Evolutionary conservation across 768 basidiomycete species (phyloP).

Genomic region (Boletus insuetus): DNA sequence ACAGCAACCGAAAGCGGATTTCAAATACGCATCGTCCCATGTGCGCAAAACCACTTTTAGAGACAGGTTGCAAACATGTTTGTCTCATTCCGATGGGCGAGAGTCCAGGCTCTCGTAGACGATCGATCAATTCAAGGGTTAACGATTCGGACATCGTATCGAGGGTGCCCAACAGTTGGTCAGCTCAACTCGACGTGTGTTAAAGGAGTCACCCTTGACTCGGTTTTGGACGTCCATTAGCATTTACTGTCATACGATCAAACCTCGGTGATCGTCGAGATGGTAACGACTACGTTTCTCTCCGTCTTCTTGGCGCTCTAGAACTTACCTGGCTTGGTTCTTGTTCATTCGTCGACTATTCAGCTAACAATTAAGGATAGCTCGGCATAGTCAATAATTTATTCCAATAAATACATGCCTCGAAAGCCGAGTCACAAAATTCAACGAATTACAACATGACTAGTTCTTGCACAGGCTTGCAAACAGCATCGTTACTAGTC

Average conservation of each 20-base stretch:
- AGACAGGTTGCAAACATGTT: background rate
- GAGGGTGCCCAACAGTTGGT: constrained; percentile 8
- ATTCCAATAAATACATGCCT: constrained; percentile 7
- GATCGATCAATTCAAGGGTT: constrained; percentile 11
- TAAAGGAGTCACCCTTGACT: constrained; percentile 2
- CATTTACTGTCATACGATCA: background rate
- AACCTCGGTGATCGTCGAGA: background rate
- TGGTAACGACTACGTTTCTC: background rate
- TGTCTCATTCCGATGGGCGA: background rate
- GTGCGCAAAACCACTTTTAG: background rate
- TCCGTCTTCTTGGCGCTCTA: background rate
- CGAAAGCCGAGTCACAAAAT: background rate
- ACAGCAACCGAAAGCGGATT: constrained; percentile 5
- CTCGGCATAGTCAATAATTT: background rate
- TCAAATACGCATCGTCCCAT: constrained; percentile 8
- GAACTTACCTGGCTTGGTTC: background rate
- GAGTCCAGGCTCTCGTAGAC: constrained; percentile 1
- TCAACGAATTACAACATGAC: background rate
- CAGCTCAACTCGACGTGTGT: background rate
- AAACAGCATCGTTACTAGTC: constrained; percentile 9
- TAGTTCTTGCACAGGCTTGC: background rate
- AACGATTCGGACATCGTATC: background rate
- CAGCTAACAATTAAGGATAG: background rate
- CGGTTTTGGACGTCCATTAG: constrained; percentile 3
- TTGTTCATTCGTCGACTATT: background rate